Percentiles rank a stretch among this genome's conserved stretches.
Evolutionary conservation across 306 rosid species (phyloP).

Genomic region (Lathyrus oleraceus): DNA sequence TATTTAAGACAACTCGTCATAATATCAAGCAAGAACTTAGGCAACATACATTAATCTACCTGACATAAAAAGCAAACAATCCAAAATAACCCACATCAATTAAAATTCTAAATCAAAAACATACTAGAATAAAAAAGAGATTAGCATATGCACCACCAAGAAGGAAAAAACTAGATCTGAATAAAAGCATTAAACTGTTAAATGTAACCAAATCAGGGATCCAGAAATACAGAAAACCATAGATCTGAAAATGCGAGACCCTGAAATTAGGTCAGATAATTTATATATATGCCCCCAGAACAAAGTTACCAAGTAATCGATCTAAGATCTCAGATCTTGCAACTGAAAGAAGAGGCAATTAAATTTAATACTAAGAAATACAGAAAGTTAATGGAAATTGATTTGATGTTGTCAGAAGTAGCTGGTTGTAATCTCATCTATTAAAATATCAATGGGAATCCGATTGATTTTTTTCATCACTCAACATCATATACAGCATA

Average conservation of each 20-base stretch:
- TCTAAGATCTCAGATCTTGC: conserved; percentile 67
- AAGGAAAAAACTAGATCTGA: too few relatives aligned
- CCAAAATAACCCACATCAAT: too few relatives aligned
- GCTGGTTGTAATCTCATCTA: conserved; percentile 45
- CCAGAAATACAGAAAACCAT: conserved; percentile 38
- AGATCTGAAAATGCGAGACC: conserved; percentile 41
- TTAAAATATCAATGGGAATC: conserved; percentile 47
- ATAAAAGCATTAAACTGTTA: too few relatives aligned
- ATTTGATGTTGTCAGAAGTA: conserved; percentile 50
- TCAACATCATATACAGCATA: conserved; percentile 33
- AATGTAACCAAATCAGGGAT: conserved; percentile 30
- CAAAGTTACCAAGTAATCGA: conserved; percentile 75
- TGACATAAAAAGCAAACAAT: too few relatives aligned
- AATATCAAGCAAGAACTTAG: too few relatives aligned
- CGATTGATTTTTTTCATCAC: conserved; percentile 50
- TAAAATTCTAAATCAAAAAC: too few relatives aligned
- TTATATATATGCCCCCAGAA: conserved; percentile 69
- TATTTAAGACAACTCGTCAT: too few relatives aligned
- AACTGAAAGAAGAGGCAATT: conserved; percentile 75
- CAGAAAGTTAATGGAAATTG: too few relatives aligned
- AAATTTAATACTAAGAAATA: too few relatives aligned
- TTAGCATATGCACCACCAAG: too few relatives aligned
- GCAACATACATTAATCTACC: too few relatives aligned
- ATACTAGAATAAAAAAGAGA: too few relatives aligned
- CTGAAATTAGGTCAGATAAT: conserved; percentile 37